Conservation (phyloP, 1,284 basidiomycete species). For the Xerocomus alliaceus region DNA sequence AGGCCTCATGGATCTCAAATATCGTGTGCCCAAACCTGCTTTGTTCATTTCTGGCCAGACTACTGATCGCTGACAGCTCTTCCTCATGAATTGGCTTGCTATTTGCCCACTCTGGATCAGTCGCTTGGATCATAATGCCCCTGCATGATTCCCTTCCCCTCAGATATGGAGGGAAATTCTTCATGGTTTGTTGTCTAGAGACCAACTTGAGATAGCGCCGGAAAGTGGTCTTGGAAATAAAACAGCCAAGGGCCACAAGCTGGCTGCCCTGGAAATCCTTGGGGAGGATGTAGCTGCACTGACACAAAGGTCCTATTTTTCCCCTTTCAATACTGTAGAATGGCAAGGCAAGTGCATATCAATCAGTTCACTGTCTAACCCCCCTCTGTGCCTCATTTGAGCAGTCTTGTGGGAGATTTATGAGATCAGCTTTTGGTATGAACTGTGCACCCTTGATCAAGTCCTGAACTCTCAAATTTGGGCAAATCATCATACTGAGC, state of each 20-base stretch:
- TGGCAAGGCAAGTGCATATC: background rate
- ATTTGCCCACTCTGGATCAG: no score
- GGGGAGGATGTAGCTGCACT: background rate
- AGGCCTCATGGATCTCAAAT: background rate
- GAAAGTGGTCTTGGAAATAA: no score
- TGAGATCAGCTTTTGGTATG: background rate
- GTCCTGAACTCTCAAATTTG: background rate
- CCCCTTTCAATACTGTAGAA: background rate
- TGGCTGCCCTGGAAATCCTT: background rate
- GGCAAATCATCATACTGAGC: background rate
- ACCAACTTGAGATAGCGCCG: no score
- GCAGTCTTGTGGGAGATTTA: background rate
- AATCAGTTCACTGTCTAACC: background rate
- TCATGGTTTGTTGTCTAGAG: no score
- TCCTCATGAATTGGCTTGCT: no score
- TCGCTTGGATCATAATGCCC: no score
- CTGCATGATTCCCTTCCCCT: no score
- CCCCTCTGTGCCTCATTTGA: background rate
- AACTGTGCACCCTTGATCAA: background rate
- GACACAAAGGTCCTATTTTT: background rate
- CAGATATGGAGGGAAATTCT: no score
- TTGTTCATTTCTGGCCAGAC: no score
- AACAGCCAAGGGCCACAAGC: no score
- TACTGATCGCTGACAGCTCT: no score
- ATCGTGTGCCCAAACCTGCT: background rate